A percentile compares a stretch with the other conserved stretches of the same genome.
Evolutionary conservation across 148 eudicot genomes (phyloP).

Genomic region (Silene uniflora): DNA sequence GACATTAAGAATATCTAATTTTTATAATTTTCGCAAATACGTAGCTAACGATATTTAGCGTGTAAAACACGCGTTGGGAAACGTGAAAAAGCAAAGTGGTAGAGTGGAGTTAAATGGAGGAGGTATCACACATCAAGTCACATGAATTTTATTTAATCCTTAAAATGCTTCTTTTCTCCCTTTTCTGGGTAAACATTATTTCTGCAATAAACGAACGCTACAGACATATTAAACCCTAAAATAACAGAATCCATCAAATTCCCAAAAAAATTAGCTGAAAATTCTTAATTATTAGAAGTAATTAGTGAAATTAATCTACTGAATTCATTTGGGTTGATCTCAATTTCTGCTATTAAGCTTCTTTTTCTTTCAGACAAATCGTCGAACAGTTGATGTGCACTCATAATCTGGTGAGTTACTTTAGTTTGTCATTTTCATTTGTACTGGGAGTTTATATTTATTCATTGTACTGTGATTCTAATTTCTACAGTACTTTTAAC

Average conservation of each 20-base stretch:
- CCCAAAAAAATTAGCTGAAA: conserved; percentile 1
- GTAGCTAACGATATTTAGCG: too few species aligned
- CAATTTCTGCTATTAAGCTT: not conserved
- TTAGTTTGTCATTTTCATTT: not conserved
- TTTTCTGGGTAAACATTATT: conserved; percentile 4
- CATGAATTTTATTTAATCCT: not conserved
- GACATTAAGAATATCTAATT: too few species aligned
- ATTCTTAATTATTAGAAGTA: not conserved
- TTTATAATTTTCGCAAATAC: too few species aligned
- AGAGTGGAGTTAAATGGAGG: too few species aligned
- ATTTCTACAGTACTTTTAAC: conserved; percentile 25
- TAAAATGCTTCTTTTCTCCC: not conserved
- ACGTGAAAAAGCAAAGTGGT: too few species aligned
- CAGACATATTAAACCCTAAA: conserved; percentile 21
- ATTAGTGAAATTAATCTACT: not conserved
- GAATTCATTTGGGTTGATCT: conserved; percentile 19
- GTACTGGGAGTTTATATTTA: not conserved
- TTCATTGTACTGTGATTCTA: not conserved
- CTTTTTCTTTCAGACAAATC: conserved; percentile 34
- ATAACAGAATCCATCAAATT: not conserved
- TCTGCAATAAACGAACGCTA: not conserved
- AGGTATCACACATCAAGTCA: conserved; percentile 16
- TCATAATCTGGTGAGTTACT: not conserved
- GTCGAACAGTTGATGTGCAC: conserved; percentile 34
- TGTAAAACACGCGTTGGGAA: too few species aligned